These are phyloP conservation scores for Sphenostylis stenocarpa DNA, from an alignment of 306 rosid genomes.

Conservation along the genomic window DNA sequence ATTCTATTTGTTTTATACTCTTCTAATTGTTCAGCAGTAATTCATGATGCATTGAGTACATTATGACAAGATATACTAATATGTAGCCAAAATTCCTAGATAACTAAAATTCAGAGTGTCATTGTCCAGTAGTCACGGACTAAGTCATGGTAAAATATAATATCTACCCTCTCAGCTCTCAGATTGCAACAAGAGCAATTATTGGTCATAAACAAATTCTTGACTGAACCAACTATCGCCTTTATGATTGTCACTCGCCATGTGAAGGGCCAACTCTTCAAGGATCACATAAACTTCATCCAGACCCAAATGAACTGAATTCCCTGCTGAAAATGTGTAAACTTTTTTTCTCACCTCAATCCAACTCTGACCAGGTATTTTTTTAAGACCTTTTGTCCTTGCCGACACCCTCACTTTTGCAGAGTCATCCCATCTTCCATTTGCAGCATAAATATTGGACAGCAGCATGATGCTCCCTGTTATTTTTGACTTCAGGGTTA, in stretches of 20 bases:
- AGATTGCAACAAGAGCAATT: constrained; percentile 27
- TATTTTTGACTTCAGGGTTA: constrained; percentile 39
- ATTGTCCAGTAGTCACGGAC: too few relatives aligned
- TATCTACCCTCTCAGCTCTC: background rate
- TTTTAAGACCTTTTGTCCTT: constrained; percentile 66
- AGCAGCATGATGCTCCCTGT: constrained; percentile 76
- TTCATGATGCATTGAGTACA: too few relatives aligned
- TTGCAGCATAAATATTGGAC: constrained; percentile 76
- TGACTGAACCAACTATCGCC: constrained; percentile 19
- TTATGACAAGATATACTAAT: too few relatives aligned
- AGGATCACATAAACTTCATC: constrained; percentile 54
- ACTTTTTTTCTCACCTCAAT: constrained; percentile 71
- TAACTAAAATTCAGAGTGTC: too few relatives aligned
- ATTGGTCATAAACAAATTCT: constrained; percentile 30
- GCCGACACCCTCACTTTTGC: constrained; percentile 76
- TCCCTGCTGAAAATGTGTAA: constrained; percentile 66
- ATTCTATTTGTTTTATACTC: too few relatives aligned
- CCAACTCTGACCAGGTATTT: constrained; percentile 78
- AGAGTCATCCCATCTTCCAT: constrained; percentile 83
- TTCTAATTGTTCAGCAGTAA: too few relatives aligned
- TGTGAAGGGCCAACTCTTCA: constrained; percentile 61
- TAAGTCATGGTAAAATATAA: too few relatives aligned
- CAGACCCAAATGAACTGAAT: constrained; percentile 41
- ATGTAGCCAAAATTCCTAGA: too few relatives aligned
- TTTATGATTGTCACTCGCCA: constrained; percentile 43